phyloP scores from a whole-genome alignment of 2,329 filamentous ascomycete species.

The Colletotrichum tofieldiae region DNA sequence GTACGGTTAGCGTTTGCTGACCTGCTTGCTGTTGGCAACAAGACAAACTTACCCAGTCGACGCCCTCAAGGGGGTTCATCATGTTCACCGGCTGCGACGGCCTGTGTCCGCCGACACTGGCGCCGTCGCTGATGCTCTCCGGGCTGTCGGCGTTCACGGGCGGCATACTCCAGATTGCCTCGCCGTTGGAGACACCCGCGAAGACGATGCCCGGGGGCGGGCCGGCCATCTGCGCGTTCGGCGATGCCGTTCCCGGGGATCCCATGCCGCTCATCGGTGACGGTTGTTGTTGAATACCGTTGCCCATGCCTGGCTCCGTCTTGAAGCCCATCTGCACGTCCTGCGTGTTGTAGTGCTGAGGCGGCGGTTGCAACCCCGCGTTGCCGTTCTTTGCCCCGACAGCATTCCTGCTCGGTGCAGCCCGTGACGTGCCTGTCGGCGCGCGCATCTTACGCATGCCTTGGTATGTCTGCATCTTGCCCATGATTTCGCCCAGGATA shows the following conservation, averaged over 20 bases:
- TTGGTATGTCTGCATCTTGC: conserved; percentile 73
- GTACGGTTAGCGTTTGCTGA: conserved; percentile 1
- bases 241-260: conserved; percentile 33
- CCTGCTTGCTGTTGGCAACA: neutral
- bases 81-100: conserved; percentile 38
- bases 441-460: conserved; percentile 71
- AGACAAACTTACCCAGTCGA: conserved; percentile 74
- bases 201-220: conserved; percentile 56
- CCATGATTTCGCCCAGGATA: conserved; percentile 74
- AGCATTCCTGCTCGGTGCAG: conserved; percentile 55
- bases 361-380: conserved; percentile 38
- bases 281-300: conserved; percentile 16
- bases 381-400: conserved; percentile 48
- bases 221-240: conserved; percentile 33
- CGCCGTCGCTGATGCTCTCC: conserved; percentile 60
- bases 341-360: conserved; percentile 35
- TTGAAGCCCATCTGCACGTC: conserved; percentile 42
- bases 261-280: conserved; percentile 30
- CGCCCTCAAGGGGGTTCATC: conserved; percentile 60
- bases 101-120: conserved; percentile 48
- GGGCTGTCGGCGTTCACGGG: conserved; percentile 58
- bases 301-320: conserved; percentile 30
- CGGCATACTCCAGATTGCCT: conserved; percentile 62
- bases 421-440: conserved; percentile 61
- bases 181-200: conserved; percentile 64